Evolutionary conservation across 345 rosid genomes (phyloP).

Genomic region (Psidium friedrichsthalianum): DNA sequence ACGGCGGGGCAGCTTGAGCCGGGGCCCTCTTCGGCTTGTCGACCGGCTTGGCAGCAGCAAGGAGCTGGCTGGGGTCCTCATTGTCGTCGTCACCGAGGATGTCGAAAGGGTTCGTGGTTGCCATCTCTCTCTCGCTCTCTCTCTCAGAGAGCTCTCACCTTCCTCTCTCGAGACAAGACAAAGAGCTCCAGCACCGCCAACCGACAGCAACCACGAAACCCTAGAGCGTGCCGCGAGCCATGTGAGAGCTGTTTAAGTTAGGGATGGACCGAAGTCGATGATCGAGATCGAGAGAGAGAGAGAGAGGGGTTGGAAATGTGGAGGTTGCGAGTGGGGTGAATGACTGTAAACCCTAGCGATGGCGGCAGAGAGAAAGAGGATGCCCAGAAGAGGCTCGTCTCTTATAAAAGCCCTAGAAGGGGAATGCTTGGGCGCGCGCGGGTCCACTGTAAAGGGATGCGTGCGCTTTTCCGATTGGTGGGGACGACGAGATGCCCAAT

Average conservation of each 20-base stretch:
- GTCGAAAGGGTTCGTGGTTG: constrained; percentile 84
- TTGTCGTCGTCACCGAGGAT: constrained; percentile 69
- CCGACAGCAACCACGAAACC: constrained; percentile 14
- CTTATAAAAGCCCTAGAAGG: constrained; percentile 36
- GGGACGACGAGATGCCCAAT: neutral
- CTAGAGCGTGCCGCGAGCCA: constrained; percentile 28
- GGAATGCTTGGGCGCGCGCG: neutral
- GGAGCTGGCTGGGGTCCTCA: constrained; percentile 69
- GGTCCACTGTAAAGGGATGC: neutral
- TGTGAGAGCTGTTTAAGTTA: constrained; percentile 5
- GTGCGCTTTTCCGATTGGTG: neutral
- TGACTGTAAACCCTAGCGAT: constrained; percentile 32
- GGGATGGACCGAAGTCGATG: neutral
- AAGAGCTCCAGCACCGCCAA: neutral
- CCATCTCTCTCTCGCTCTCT: constrained; percentile 29
- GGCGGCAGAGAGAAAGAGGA: constrained; percentile 30
- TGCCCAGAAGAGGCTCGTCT: constrained; percentile 3
- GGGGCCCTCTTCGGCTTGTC: constrained; percentile 59
- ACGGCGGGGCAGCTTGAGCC: constrained; percentile 23
- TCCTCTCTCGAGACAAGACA: neutral
- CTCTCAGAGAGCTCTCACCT: neutral
- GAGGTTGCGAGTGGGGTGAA: neutral
- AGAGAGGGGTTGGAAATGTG: neutral
- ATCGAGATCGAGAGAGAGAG: neutral
- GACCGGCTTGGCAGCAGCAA: constrained; percentile 23